Evolutionary conservation across 2,329 filamentous ascomycete genomes (phyloP).

Genomic region (Aspergillus ustus): DNA sequence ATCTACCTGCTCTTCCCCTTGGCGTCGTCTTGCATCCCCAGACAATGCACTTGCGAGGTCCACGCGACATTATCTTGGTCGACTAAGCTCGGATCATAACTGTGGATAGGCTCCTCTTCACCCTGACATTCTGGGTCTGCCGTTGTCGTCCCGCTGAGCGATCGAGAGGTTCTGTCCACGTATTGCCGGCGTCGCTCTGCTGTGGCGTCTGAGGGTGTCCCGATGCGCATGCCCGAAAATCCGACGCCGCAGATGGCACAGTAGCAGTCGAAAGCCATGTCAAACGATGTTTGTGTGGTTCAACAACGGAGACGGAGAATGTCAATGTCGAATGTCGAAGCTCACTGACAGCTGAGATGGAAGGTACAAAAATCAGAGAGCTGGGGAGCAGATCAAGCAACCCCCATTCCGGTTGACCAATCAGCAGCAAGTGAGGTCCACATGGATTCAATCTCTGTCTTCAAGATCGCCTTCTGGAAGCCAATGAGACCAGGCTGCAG

Average conservation of each 20-base stretch:
- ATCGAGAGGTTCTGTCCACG: slow-evolving; percentile 24
- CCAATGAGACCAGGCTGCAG: neutral
- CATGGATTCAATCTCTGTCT: neutral
- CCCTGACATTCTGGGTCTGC: slow-evolving; percentile 12
- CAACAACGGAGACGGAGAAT: neutral
- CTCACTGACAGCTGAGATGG: neutral
- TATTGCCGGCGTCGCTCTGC: slow-evolving; percentile 24
- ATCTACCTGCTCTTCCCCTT: slow-evolving; percentile 23
- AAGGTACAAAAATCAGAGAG: neutral
- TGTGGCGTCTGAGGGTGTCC: slow-evolving; percentile 23
- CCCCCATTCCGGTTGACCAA: neutral
- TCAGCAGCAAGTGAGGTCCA: neutral
- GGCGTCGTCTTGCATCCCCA: slow-evolving; percentile 17
- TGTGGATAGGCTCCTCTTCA: slow-evolving; percentile 24
- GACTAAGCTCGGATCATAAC: slow-evolving; percentile 28
- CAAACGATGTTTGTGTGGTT: neutral
- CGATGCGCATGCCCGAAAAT: slow-evolving; percentile 28
- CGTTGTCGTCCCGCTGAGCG: slow-evolving; percentile 17
- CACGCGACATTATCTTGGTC: slow-evolving; percentile 22
- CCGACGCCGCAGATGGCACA: slow-evolving; percentile 29
- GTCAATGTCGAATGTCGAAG: neutral
- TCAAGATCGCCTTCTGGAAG: neutral
- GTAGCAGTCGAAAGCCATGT: slow-evolving; percentile 31
- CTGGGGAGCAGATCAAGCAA: neutral
- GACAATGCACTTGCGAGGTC: slow-evolving; percentile 27